These are phyloP conservation scores for Coemansia sp. DNA, from an alignment of 192 early-diverging fungal species.

Conservation along the genomic window DNA sequence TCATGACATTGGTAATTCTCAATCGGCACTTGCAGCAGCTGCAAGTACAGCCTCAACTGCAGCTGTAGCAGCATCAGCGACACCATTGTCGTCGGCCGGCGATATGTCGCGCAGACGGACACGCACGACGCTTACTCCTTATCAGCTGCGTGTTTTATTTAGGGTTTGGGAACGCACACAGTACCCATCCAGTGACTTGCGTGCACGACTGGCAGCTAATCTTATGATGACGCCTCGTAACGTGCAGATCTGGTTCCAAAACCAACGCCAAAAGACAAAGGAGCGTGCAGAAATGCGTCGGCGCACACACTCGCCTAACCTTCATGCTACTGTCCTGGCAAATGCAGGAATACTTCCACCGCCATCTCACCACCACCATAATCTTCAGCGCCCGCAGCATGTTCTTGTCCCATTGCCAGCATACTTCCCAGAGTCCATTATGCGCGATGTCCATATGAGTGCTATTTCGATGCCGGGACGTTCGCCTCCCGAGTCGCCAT, in stretches of 20 bases:
- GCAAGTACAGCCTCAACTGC: conserved; percentile 2
- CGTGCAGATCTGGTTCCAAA: conserved; percentile 94
- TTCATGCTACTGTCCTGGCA: conserved; percentile 9
- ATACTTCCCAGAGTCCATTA: conserved; percentile 6
- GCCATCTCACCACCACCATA: conserved; percentile 7
- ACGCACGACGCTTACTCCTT: conserved; percentile 59
- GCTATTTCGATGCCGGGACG: conserved; percentile 25
- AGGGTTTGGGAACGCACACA: conserved; percentile 63
- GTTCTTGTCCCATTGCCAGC: background rate
- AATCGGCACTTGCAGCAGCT: conserved; percentile 10
- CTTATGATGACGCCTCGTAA: conserved; percentile 79
- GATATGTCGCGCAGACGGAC: conserved; percentile 46
- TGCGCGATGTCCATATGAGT: conserved; percentile 12
- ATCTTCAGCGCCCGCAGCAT: conserved; percentile 3
- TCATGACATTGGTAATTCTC: conserved; percentile 11
- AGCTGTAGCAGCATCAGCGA: conserved; percentile 2
- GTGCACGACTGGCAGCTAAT: conserved; percentile 65
- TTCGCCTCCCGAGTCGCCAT: conserved; percentile 45
- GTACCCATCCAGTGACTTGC: conserved; percentile 72
- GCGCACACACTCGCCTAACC: conserved; percentile 46
- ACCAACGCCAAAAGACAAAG: conserved; percentile 74
- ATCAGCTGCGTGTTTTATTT: conserved; percentile 58
- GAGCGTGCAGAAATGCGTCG: conserved; percentile 54
- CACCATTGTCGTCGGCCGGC: conserved; percentile 12
- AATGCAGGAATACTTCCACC: conserved; percentile 6